Conservation (phyloP, 2,329 filamentous ascomycete genomes). For the Phaeosphaeriaceae sp. region DNA sequence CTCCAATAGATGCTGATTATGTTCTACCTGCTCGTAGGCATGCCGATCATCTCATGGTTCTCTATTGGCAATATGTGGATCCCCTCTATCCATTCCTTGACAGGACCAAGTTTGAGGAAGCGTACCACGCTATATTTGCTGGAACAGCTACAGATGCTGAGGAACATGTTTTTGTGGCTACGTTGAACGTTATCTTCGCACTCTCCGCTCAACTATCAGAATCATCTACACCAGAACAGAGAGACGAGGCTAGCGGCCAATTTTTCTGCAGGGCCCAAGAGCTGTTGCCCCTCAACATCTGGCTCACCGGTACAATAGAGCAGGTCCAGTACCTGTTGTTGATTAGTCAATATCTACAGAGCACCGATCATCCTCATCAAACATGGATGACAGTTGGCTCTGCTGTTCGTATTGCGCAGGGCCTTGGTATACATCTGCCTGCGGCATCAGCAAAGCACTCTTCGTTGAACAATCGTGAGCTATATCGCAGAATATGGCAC, state of each 20-base stretch:
- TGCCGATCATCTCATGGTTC: slow-evolving; percentile 4
- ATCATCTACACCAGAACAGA: background rate
- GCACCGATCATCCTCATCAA: slow-evolving; percentile 21
- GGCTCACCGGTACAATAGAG: slow-evolving; percentile 18
- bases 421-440: slow-evolving; percentile 30
- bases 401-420: slow-evolving; percentile 34
- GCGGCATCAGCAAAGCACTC: slow-evolving; percentile 1
- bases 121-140: slow-evolving; percentile 8
- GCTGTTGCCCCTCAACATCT: slow-evolving; percentile 13
- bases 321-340: slow-evolving; percentile 34
- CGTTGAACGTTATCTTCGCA: slow-evolving; percentile 32
- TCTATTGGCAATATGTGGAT: slow-evolving; percentile 11
- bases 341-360: slow-evolving; percentile 33
- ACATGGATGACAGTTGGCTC: slow-evolving; percentile 35
- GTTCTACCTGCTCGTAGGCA: slow-evolving; percentile 8
- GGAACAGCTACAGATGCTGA: background rate
- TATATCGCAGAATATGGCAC: slow-evolving; percentile 17
- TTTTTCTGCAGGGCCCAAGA: slow-evolving; percentile 20
- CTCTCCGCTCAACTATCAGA: slow-evolving; percentile 14
- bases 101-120: slow-evolving; percentile 3
- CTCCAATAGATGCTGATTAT: background rate
- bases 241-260: slow-evolving; percentile 1
- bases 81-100: slow-evolving; percentile 12
- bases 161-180: slow-evolving; percentile 14
- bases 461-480: slow-evolving; percentile 15